Conservation (phyloP, 768 basidiomycete species). For the Mycena epipterygia region DNA sequence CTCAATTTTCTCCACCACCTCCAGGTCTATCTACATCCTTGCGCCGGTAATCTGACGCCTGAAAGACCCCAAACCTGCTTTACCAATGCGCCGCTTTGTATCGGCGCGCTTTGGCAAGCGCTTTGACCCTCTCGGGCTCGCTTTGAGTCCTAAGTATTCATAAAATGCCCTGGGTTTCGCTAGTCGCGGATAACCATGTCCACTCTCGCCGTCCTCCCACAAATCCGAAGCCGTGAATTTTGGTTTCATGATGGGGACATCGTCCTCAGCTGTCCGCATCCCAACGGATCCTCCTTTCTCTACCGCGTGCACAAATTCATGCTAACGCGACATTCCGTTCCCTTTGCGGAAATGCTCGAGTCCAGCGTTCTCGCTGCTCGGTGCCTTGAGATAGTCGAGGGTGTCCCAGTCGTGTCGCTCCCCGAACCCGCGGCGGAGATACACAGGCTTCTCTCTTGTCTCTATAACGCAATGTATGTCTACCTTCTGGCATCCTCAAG, state of each 20-base stretch:
- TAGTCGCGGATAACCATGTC: neutral
- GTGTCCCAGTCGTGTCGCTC: neutral
- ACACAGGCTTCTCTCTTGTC: slow-evolving; percentile 8
- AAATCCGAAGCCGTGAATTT: neutral
- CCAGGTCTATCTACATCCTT: no score
- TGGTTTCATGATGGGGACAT: slow-evolving; percentile 12
- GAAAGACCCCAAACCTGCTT: no score
- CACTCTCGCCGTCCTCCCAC: neutral
- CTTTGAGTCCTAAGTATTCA: neutral
- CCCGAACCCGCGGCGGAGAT: slow-evolving; percentile 10
- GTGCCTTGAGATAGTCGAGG: neutral
- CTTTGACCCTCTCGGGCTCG: slow-evolving; percentile 13
- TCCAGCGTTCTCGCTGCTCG: neutral
- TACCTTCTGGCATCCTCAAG: neutral
- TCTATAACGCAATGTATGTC: slow-evolving; percentile 15
- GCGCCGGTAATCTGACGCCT: no score
- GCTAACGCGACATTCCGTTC: slow-evolving; percentile 1
- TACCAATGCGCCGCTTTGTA: neutral
- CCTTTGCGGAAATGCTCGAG: slow-evolving; percentile 8
- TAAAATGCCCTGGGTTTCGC: neutral
- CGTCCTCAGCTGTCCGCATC: neutral
- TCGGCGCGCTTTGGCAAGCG: slow-evolving; percentile 3
- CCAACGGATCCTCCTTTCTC: neutral
- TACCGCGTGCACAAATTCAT: slow-evolving; percentile 19
- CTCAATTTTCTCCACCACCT: neutral